A percentile compares a stretch with the other conserved stretches of the same genome.
These are phyloP conservation scores for Suhomyces maxii DNA, from an alignment of 1,139 yeast species.

Conservation along the genomic window DNA sequence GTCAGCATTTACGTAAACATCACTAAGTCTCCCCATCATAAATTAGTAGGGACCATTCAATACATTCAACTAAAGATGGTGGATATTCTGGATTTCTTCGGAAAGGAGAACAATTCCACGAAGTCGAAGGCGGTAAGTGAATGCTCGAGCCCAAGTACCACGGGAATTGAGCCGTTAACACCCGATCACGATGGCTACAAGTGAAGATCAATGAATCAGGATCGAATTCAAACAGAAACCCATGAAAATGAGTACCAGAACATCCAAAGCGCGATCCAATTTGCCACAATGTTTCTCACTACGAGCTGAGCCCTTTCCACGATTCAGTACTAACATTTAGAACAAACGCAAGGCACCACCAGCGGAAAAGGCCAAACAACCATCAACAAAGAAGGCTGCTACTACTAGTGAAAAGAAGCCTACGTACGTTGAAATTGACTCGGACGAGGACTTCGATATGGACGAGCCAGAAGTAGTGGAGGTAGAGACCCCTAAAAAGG, in stretches of 20 bases:
- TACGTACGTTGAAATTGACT: constrained; percentile 17
- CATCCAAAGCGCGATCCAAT: no score
- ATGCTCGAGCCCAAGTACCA: not conserved
- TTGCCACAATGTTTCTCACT: no score
- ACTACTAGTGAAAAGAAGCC: constrained; percentile 3
- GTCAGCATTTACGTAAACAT: not conserved
- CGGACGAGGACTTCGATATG: constrained; percentile 17
- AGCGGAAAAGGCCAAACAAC: not conserved
- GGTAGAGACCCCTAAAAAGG: constrained; percentile 7
- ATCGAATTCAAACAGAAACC: no score
- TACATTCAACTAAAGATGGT: constrained; percentile 28
- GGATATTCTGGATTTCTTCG: constrained; percentile 34
- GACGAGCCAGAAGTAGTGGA: constrained; percentile 7
- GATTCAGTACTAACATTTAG: constrained; percentile 8
- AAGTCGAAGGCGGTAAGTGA: constrained; percentile 2
- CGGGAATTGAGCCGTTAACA: not conserved
- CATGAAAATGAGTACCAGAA: no score
- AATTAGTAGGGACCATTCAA: not conserved
- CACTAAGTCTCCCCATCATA: not conserved
- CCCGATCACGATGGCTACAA: not conserved
- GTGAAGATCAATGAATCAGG: not conserved
- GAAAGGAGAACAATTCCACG: not conserved
- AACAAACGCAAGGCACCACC: constrained; percentile 6
- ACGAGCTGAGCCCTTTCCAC: no score
- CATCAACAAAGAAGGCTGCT: constrained; percentile 5